Evolutionary conservation across 73 alveolate genomes (phyloP), one percentile per base, ranked within the genome.

Genomic region (Paraurostyla sp.): DNA sequence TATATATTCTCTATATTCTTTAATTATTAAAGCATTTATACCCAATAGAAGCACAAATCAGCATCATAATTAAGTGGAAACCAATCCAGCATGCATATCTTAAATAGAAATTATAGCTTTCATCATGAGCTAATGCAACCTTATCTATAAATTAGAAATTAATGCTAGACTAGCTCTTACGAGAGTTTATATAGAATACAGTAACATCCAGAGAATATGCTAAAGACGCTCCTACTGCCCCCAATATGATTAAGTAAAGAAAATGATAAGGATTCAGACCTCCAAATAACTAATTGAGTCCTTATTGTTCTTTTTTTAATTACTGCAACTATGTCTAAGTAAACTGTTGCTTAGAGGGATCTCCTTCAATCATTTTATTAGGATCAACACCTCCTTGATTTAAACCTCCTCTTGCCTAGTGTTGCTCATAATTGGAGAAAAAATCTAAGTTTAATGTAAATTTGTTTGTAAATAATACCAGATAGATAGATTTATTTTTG

Each of bases 1-100:
- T 54, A 97, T 95, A 76, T 57, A 96, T 48, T 95, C 93, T 36
- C 98, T 98, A 33, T 15, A 36, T 4, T 16, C 54, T n/a, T 13
- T 69, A 30, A 4, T 43, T 69, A 13, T 2, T 22, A 35, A 33
- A 38, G 20, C 13, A 15, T 38, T 9, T 69, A n/a, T 69, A 43
- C 65, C 63, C 84, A 4, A 41, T 69, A 13, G 78, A 60, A 60
- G 84, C 84, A 43, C 84, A 69, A 22, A 69, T 41, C 41, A 69
- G 7, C 84, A 69, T 69, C 23, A 23, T 35, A 32, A 33, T 22
- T 32, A 16, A 36, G 36, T 69, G 84, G n/a, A 33, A 69, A 6
- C 84, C 84, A 16, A 69, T 69, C 84, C 84, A 69, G 84, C 84
- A 69, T 15, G 65, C 84, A 36, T 69, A 69, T 23, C 84, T 69